Base-by-base conservation (phyloP, 2,329 filamentous ascomycete species). In the Colletotrichum sp. region DNA sequence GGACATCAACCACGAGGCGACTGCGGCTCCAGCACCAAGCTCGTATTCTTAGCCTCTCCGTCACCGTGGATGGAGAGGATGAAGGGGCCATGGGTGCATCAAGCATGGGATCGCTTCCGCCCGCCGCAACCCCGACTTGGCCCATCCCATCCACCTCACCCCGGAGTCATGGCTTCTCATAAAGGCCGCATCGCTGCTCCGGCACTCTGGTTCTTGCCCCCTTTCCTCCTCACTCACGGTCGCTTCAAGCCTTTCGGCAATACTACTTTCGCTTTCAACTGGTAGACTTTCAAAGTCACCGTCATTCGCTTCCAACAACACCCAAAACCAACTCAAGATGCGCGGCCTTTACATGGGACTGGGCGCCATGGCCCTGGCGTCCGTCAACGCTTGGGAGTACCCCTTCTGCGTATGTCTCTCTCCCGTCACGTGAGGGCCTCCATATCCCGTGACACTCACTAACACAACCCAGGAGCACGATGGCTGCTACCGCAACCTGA, bases 401-500 rank as follows among this genome's bases (percentile, higher is more conserved):
- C 82, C 83, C 43, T 72, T 80, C 39, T 83, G 81, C 75, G 81
- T 78, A 75, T 10, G 78, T 76, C 24, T 52, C 10, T 24, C 43
- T 10, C 36, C 14, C 3, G 18, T 21, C 12, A 52, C n/a, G 43
- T 52, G 43, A 52, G 43, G 8, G 3, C 6, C 10, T 52, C 43
- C 6, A 2, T 13, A 7, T 18, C 3, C 18, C 1, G 28, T 10
- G 28, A 52, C 30, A 36, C 6, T 3, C 7, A 52, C 55, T 74
- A 18, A 74, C 28, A 52, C 24, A 14, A 32, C 4, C n/a, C 34
- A 79, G 78, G 77, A 84, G 63, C 43, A 70, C 21, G 80, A 83
- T 72, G 83, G 83, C 80, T 85, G 84, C 81, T 85, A 84, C 78
- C 80, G 81, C 77, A 83, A 85, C 77, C 68, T 85, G 68, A 79